These are phyloP conservation scores for Selaginella tamariscina DNA, from an alignment of 75 land plant genomes.

Conservation along the genomic window DNA sequence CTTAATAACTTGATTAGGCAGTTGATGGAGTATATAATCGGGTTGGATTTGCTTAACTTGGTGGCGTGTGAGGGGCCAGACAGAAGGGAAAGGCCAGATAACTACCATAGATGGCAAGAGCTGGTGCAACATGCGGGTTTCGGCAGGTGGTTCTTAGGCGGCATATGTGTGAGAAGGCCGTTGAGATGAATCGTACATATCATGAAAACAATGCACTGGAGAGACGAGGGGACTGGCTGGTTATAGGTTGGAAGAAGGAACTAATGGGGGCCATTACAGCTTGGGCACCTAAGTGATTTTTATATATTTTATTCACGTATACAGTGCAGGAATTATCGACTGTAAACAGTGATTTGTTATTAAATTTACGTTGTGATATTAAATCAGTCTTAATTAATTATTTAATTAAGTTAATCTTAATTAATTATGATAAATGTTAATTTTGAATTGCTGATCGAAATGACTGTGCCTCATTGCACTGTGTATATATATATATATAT, in stretches of 20 bases:
- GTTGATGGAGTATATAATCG: slow-evolving; percentile 37
- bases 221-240: slow-evolving; percentile 49
- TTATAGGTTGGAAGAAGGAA: slow-evolving; percentile 77
- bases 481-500: too few relatives aligned
- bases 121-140: slow-evolving; percentile 55
- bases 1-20: slow-evolving; percentile 37
- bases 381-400: too few relatives aligned
- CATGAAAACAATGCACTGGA: slow-evolving; percentile 60
- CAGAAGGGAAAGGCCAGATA: slow-evolving; percentile 72
- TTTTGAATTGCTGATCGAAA: too few relatives aligned
- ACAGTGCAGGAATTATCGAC: too few relatives aligned
- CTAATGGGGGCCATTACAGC: slow-evolving; percentile 36
- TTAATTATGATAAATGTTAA: too few relatives aligned
- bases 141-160: slow-evolving; percentile 33
- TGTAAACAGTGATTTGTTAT: too few relatives aligned
- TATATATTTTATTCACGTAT: too few relatives aligned
- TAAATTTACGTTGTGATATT: too few relatives aligned
- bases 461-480: too few relatives aligned
- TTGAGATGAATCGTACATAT: slow-evolving; percentile 29
- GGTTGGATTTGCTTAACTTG: slow-evolving; percentile 53
- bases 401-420: too few relatives aligned
- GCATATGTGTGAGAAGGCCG: slow-evolving; percentile 25
- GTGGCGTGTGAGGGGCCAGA: slow-evolving; percentile 75
- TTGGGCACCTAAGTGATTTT: too few relatives aligned
- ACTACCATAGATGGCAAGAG: slow-evolving; percentile 76